Evolutionary conservation across 2,329 filamentous ascomycete species (phyloP).

Genomic region (Colletotrichum tropicicola): DNA sequence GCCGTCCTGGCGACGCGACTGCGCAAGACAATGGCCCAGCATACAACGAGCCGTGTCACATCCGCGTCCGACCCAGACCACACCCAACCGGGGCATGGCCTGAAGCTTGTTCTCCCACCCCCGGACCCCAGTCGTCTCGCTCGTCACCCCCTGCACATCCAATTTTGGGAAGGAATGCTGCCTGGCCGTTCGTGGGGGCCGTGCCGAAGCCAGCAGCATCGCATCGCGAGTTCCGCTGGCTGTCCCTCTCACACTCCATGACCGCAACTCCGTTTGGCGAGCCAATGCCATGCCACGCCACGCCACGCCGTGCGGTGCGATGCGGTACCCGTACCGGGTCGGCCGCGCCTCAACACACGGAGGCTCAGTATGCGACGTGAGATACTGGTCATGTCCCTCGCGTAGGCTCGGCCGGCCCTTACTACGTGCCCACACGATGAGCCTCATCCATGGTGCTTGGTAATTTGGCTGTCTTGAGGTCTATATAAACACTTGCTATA

Average conservation of each 20-base stretch:
- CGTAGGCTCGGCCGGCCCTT: constrained; percentile 14
- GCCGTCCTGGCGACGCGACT: background rate
- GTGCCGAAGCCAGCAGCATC: constrained; percentile 13
- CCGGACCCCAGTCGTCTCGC: background rate
- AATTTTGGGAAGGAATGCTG: constrained; percentile 26
- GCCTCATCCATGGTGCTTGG: constrained; percentile 7
- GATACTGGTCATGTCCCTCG: background rate
- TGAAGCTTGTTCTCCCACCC: constrained; percentile 13
- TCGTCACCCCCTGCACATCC: constrained; percentile 10
- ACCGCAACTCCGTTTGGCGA: background rate
- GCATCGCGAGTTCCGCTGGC: background rate
- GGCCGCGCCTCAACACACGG: constrained; percentile 5
- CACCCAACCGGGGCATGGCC: background rate
- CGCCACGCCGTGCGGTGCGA: background rate
- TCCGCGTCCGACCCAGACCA: background rate
- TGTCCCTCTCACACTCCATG: background rate
- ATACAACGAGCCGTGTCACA: constrained; percentile 3
- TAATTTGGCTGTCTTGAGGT: constrained; percentile 1
- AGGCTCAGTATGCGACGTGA: constrained; percentile 17
- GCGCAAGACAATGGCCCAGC: background rate
- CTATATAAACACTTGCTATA: constrained; percentile 25
- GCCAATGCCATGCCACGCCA: background rate
- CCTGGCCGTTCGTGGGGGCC: constrained; percentile 25
- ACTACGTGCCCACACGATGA: constrained; percentile 21
- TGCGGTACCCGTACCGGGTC: constrained; percentile 13